Evolutionary conservation across 2,329 filamentous ascomycete species (phyloP).

Genomic region (Fusarium sp.): DNA sequence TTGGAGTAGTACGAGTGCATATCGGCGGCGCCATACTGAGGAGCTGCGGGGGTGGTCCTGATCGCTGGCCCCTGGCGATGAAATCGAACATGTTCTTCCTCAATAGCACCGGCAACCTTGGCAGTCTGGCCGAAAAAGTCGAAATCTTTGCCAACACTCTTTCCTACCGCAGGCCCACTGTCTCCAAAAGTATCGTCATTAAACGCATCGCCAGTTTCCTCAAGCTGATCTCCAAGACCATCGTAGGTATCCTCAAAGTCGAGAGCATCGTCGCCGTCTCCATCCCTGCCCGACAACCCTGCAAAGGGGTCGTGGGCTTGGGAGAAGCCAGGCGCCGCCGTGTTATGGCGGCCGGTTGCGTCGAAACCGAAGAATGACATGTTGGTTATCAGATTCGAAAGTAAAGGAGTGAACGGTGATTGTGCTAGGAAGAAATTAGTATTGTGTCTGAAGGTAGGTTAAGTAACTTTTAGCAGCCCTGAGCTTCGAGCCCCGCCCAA

Average conservation of each 20-base stretch:
- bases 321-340: conserved; percentile 82
- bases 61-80: conserved; percentile 76
- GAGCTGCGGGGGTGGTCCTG: conserved; percentile 48
- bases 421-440: conserved; percentile 43
- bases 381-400: conserved; percentile 41
- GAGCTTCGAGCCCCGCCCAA: conserved; percentile 35
- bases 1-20: conserved; percentile 45
- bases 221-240: conserved; percentile 88
- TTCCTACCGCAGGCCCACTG: conserved; percentile 51
- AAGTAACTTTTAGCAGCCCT: conserved; percentile 23
- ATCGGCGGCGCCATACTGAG: conserved; percentile 55
- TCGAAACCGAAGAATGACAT: conserved; percentile 98
- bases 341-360: conserved; percentile 72
- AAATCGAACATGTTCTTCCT: conserved; percentile 90
- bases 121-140: conserved; percentile 97
- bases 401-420: conserved; percentile 32
- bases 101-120: conserved; percentile 85
- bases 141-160: conserved; percentile 87
- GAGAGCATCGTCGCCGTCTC: conserved; percentile 68
- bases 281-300: conserved; percentile 75
- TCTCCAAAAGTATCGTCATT: conserved; percentile 94
- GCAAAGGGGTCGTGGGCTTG: conserved; percentile 89
- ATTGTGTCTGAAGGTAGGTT: conserved; percentile 15
- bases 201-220: conserved; percentile 92
- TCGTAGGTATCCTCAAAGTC: conserved; percentile 99